Percentiles rank a stretch among this genome's conserved stretches.
Evolutionary conservation across 768 basidiomycete genomes (phyloP).

Genomic region (Trametes villosa): DNA sequence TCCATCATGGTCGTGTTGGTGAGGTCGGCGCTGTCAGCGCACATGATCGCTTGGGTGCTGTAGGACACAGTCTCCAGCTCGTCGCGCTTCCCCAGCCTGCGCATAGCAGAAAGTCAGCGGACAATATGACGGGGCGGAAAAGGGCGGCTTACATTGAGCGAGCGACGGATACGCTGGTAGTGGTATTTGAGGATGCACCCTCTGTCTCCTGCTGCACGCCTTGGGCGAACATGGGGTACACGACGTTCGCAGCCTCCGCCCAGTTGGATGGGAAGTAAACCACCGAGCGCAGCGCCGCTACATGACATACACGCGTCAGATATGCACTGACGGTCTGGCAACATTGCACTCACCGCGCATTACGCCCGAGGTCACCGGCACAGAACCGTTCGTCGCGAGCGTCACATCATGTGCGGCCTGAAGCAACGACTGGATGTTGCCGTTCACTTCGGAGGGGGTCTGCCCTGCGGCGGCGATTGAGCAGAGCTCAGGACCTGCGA

Average conservation of each 20-base stretch:
- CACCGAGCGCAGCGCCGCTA: not conserved
- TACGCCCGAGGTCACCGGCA: not conserved
- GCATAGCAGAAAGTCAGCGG: not conserved
- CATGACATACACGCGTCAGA: no score
- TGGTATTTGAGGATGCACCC: not conserved
- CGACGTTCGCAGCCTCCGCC: not conserved
- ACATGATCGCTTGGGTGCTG: slow-evolving; percentile 2
- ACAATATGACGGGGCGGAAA: no score
- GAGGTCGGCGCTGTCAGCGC: slow-evolving; percentile 1
- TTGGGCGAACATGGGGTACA: not conserved
- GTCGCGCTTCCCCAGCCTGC: not conserved
- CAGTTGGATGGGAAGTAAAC: not conserved
- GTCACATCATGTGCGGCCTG: not conserved
- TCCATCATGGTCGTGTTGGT: not conserved
- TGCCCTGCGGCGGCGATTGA: slow-evolving; percentile 5
- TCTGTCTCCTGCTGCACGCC: not conserved
- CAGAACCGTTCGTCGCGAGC: not conserved
- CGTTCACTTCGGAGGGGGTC: not conserved
- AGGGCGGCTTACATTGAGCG: not conserved
- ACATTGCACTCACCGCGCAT: not conserved
- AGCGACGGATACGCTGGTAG: not conserved
- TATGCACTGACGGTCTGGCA: no score
- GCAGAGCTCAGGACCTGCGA: slow-evolving; percentile 14
- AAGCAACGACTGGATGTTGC: not conserved
- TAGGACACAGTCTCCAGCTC: not conserved